phyloP scores from a whole-genome alignment of 164 flowering plant species.

The Vitis riparia region DNA sequence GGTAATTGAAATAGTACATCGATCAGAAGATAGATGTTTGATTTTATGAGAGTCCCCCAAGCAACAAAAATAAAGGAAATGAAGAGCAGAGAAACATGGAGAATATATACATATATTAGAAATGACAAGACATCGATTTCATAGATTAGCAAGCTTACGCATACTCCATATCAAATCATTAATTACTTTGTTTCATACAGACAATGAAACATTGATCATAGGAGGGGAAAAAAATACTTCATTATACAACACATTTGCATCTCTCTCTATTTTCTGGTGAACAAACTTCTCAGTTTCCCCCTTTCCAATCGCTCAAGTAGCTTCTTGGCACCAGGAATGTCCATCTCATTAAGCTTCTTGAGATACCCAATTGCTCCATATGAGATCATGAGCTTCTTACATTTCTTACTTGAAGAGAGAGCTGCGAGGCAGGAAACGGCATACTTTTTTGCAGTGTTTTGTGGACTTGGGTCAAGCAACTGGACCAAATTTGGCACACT shows the following conservation, averaged over 20 bases:
- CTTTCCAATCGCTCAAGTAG: slow-evolving; percentile 75
- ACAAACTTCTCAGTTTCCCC: slow-evolving; percentile 68
- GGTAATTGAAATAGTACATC: too few species aligned
- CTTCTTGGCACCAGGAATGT: slow-evolving; percentile 77
- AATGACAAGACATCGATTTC: neutral
- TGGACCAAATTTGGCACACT: slow-evolving; percentile 83
- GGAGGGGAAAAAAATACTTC: neutral
- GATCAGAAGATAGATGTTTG: too few species aligned
- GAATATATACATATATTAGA: too few species aligned
- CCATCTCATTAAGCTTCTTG: slow-evolving; percentile 86
- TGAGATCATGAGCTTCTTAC: slow-evolving; percentile 84
- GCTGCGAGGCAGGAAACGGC: slow-evolving; percentile 61
- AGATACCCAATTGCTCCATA: slow-evolving; percentile 93
- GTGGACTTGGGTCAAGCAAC: slow-evolving; percentile 77
- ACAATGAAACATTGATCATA: slow-evolving; percentile 35
- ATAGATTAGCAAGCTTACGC: slow-evolving; percentile 5
- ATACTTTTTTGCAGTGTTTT: slow-evolving; percentile 84
- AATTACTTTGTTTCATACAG: slow-evolving; percentile 38
- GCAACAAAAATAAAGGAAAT: too few species aligned
- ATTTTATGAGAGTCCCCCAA: too few species aligned
- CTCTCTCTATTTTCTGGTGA: slow-evolving; percentile 50
- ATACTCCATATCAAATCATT: neutral
- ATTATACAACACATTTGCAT: slow-evolving; percentile 3
- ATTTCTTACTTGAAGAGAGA: slow-evolving; percentile 74
- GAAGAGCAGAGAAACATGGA: too few species aligned